phyloP scores from a whole-genome alignment of 148 eudicot species.

The Heliamphora exappendiculata region DNA sequence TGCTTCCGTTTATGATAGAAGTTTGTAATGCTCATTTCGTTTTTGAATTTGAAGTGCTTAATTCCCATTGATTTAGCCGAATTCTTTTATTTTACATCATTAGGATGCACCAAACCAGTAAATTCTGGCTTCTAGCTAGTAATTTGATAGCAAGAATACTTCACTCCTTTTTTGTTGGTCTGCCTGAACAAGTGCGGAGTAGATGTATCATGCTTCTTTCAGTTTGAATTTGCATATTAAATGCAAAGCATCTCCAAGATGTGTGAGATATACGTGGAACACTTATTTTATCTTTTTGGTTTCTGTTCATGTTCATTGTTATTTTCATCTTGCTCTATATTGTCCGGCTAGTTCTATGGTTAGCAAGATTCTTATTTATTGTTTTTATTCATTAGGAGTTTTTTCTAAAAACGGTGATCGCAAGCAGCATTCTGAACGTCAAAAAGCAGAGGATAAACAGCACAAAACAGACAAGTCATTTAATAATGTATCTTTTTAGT shows the following conservation, averaged over 20 bases:
- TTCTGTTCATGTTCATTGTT: background rate
- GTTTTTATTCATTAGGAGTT: slow-evolving; percentile 37
- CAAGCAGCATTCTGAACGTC: slow-evolving; percentile 21
- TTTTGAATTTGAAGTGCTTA: background rate
- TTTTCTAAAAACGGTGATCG: slow-evolving; percentile 35
- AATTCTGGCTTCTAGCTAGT: background rate
- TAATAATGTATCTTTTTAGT: slow-evolving; percentile 28
- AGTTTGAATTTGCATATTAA: background rate
- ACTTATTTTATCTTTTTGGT: background rate
- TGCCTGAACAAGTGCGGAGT: background rate
- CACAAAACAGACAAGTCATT: slow-evolving; percentile 24
- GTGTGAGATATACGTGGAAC: background rate
- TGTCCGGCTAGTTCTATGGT: background rate
- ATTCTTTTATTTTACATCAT: background rate
- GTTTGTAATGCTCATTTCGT: background rate
- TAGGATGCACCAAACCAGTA: background rate
- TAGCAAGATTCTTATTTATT: background rate
- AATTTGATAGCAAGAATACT: background rate
- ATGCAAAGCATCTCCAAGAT: no score
- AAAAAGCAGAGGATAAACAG: slow-evolving; percentile 24
- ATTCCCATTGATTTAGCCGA: background rate
- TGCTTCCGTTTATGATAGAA: slow-evolving; percentile 1
- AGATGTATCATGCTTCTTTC: background rate
- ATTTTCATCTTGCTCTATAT: background rate
- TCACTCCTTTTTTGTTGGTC: background rate